Evolutionary conservation across 208 protist genomes (phyloP), one percentile per base, ranked within the genome.

Genomic region (Blastocrithidia nonstop): DNA sequence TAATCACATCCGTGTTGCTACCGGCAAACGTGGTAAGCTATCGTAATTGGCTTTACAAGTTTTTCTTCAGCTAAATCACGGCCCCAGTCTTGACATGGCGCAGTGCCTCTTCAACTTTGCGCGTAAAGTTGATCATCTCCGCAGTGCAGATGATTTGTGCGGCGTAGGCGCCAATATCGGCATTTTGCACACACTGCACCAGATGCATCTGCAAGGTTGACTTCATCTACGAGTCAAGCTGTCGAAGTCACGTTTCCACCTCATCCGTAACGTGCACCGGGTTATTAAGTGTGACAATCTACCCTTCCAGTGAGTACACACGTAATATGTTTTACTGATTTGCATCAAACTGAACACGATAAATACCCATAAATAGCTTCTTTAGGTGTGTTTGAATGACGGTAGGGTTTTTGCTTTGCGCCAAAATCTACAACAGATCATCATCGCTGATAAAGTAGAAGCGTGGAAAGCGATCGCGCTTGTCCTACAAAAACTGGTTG

Each of bases 371-470:
- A 57, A 97, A 99, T 8, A 99, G 77, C 66, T 99, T 99, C 67
- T 98, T 97, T 4, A 99, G 70, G 65, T 99, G 96, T 6, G 86
- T 72, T 72, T 98, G 95, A 42, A 99, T 98, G 16, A 98, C 89
- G 13, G 56, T 53, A 0, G 95, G 93, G 61, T 98, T 97, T 42
- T 88, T 86, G 50, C 86, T 81, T 58, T 96, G 94, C 11, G 89
- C 92, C 4, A 97, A 64, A 53, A 99, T 98, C 65, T 98, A 95
- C 5, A 99, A 80, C 27, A 99, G 65, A 50, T 98, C 97, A 54
- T 98, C 95, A 69, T 99, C 97, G 62, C 95, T 96, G 67, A 98
- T 97, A 66, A 99, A 99, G 61, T 99, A 98, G 63, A 99, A 98
- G 32, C 96, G 77, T n/a, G 91, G 92, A 55, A 95, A 95, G 51